These are phyloP conservation scores for Solanum sejunctum DNA, from an alignment of 257 asterid genomes.

Conservation along the genomic window DNA sequence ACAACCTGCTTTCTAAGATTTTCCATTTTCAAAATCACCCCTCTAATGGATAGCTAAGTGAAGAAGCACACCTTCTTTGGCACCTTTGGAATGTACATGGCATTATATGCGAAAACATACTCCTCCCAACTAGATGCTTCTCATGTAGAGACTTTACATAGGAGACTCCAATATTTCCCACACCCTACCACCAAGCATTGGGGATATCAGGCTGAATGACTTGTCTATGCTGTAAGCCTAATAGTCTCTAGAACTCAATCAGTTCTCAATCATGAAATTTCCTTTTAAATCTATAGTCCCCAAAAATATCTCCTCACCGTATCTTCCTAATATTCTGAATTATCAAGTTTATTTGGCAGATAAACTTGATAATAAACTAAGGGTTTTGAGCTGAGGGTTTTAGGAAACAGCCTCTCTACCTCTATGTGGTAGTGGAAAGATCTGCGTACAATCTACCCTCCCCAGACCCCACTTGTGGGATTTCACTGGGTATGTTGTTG, in stretches of 20 bases:
- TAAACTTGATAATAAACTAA: too few species aligned
- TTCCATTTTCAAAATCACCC: background rate
- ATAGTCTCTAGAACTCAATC: too few species aligned
- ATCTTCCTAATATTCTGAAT: background rate
- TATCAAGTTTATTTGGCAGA: background rate
- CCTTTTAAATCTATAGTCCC: background rate
- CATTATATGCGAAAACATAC: background rate
- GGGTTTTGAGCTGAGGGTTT: too few species aligned
- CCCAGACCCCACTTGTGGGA: too few species aligned
- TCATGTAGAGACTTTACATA: background rate
- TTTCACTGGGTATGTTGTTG: too few species aligned
- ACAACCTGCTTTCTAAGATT: background rate
- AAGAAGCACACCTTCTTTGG: background rate
- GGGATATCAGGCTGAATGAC: background rate
- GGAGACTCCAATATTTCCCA: background rate
- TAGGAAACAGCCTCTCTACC: too few species aligned
- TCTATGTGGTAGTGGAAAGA: too few species aligned
- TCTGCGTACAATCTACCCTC: too few species aligned
- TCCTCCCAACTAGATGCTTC: background rate
- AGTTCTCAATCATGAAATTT: background rate
- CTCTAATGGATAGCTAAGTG: background rate
- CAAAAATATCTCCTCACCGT: background rate
- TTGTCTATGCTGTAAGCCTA: too few species aligned
- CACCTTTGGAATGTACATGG: background rate
- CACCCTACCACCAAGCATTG: background rate